phyloP scores from a whole-genome alignment of 2,329 filamentous ascomycete genomes.

The Talaromyces funiculosus region DNA sequence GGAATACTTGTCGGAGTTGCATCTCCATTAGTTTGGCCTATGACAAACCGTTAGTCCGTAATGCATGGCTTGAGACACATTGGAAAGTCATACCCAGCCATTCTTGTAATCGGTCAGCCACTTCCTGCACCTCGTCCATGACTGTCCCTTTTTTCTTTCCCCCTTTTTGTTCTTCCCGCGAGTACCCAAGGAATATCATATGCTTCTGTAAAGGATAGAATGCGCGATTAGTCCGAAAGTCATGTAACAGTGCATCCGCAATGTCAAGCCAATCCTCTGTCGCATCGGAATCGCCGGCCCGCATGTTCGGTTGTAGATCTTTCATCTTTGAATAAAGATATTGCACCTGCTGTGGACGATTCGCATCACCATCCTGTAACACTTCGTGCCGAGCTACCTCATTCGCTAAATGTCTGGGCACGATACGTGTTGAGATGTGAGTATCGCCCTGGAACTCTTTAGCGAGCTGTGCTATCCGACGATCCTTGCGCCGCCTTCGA shows the following conservation, averaged over 20 bases:
- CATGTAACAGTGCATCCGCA: conserved; percentile 53
- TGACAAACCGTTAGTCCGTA: neutral
- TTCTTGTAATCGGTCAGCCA: conserved; percentile 41
- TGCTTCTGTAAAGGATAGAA: conserved; percentile 54
- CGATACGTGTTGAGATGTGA: conserved; percentile 17
- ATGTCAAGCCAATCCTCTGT: conserved; percentile 55
- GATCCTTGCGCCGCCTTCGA: conserved; percentile 29
- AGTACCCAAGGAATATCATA: conserved; percentile 47
- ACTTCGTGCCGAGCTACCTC: conserved; percentile 11
- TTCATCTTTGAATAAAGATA: conserved; percentile 43
- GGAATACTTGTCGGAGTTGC: conserved; percentile 35
- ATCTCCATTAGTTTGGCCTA: conserved; percentile 1
- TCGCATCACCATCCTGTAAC: conserved; percentile 29
- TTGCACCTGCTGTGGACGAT: conserved; percentile 38
- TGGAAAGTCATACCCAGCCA: conserved; percentile 32
- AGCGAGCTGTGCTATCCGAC: conserved; percentile 37
- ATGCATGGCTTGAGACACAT: neutral
- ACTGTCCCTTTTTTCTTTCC: conserved; percentile 29
- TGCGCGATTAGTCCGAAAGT: conserved; percentile 55
- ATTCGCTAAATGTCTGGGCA: conserved; percentile 17
- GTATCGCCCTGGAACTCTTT: conserved; percentile 29
- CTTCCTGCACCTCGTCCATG: conserved; percentile 40
- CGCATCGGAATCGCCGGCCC: conserved; percentile 46
- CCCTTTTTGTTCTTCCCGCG: conserved; percentile 36
- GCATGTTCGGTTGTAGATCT: conserved; percentile 44